Evolutionary conservation across 2,329 filamentous ascomycete species (phyloP), one percentile per base, ranked within the genome.

Genomic region (Pestalotiopsis sp.): DNA sequence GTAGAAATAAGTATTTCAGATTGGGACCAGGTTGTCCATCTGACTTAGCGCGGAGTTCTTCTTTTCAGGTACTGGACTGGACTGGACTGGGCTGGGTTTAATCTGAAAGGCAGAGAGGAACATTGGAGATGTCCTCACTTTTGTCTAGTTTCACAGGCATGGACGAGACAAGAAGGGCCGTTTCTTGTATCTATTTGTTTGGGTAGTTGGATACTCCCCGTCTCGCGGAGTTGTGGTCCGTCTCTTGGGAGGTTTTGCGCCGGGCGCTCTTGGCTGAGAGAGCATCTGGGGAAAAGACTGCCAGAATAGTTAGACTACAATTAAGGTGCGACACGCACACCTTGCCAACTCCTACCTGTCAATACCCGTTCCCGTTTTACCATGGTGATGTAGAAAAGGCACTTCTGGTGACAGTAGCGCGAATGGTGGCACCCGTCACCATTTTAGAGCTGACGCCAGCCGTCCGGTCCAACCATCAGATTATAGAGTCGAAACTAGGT

Each of bases 251-350:
- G 25, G 38, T 39, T n/a, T 39, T 52, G 6, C 61, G 25, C 4
- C 61, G 12, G 12, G 12, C 6, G 31, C 60, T 63, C 60, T 41
- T 23, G 36, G 7, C 6, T 63, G 20, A 23, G 20, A 23, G 23
- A 63, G 39, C 20, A 20, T 14, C n/a, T 49, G 23, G 17, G n/a
- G 17, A 41, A 65, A 12, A 56, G 64, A 41, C 23, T 31, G 64
- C 41, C 41, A 13, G n/a, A 38, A 38, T 14, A 49, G 62, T 13
- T 45, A 41, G 31, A 36, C 27, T 67, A 57, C 66, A 67, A 67
- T 67, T 67, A 67, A 67, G 66, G 66, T 67, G 66, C 66, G 23
- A 38, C 39, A 67, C 25, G 66, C 66, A 67, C 66, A 67, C 66
- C 59, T 67, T 67, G 66, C 66, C 66, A 67, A 63, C 66, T 67